These are phyloP conservation scores for Perilla frutescens DNA, from an alignment of 257 asterid species.

Conservation along the genomic window DNA sequence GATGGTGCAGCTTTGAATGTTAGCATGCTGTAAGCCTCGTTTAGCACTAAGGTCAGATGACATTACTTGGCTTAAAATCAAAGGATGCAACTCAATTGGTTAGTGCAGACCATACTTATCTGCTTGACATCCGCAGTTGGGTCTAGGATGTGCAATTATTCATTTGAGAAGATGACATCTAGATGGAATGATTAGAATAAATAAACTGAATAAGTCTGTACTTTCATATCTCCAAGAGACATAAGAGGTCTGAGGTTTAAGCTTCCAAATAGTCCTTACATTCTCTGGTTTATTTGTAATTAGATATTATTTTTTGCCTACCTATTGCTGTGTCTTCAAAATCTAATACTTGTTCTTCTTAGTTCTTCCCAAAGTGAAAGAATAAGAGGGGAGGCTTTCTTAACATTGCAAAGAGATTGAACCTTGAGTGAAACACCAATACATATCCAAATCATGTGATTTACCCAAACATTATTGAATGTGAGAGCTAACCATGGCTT, in stretches of 20 bases:
- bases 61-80: constrained; percentile 13
- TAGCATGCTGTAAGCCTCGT: constrained; percentile 28
- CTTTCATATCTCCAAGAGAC: neutral
- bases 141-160: constrained; percentile 6
- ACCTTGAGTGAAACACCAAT: neutral
- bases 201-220: neutral
- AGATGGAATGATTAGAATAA: neutral
- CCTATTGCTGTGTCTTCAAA: neutral
- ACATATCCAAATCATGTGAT: neutral
- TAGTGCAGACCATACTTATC: neutral
- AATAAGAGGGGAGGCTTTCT: neutral
- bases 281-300: neutral
- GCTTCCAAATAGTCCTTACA: neutral
- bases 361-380: neutral
- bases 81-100: constrained; percentile 23
- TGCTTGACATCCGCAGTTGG: constrained; percentile 18
- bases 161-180: constrained; percentile 2
- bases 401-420: neutral
- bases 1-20: constrained; percentile 26
- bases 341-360: constrained; percentile 2
- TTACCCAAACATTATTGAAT: neutral
- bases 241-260: constrained; percentile 6
- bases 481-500: neutral
- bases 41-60: constrained; percentile 10
- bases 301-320: neutral